These are phyloP conservation scores for Penicillium nordicum DNA, from an alignment of 2,329 filamentous ascomycete genomes.

Conservation along the genomic window DNA sequence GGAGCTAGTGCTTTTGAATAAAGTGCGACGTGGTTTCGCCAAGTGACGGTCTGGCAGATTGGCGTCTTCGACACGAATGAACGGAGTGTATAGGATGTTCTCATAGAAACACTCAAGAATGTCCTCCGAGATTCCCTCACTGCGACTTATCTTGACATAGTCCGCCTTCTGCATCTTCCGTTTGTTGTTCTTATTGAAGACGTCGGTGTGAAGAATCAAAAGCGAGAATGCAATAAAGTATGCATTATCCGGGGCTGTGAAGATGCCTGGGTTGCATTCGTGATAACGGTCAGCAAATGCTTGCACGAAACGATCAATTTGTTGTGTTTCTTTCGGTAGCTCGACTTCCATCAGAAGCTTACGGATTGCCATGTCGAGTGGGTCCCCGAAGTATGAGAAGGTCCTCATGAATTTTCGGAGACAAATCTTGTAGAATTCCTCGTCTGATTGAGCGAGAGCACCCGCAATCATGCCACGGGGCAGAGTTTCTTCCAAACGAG, in stretches of 20 bases:
- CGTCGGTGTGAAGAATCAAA: conserved; percentile 92
- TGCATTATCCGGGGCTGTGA: conserved; percentile 78
- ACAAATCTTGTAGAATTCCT: conserved; percentile 77
- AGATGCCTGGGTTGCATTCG: conserved; percentile 97
- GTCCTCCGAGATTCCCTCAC: conserved; percentile 89
- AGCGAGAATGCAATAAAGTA: conserved; percentile 98
- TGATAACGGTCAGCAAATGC: conserved; percentile 95
- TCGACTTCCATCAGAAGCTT: conserved; percentile 97
- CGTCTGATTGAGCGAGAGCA: conserved; percentile 78
- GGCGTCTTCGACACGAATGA: conserved; percentile 94
- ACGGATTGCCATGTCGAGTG: conserved; percentile 95
- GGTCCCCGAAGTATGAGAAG: conserved; percentile 93
- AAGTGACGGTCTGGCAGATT: conserved; percentile 67
- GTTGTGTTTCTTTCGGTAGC: conserved; percentile 93
- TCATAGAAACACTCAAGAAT: conserved; percentile 96
- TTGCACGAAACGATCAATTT: conserved; percentile 91
- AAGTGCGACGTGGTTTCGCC: conserved; percentile 67
- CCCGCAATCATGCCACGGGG: conserved; percentile 80
- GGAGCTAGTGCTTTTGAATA: conserved; percentile 63
- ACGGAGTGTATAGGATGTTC: conserved; percentile 96
- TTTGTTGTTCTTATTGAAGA: conserved; percentile 99
- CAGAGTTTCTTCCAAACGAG: conserved; percentile 74
- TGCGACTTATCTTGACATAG: conserved; percentile 90
- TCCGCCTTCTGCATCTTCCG: conserved; percentile 96
- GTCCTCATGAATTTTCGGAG: conserved; percentile 92